phyloP scores from a whole-genome alignment of 345 rosid species.

The Hirschfeldia incana region DNA sequence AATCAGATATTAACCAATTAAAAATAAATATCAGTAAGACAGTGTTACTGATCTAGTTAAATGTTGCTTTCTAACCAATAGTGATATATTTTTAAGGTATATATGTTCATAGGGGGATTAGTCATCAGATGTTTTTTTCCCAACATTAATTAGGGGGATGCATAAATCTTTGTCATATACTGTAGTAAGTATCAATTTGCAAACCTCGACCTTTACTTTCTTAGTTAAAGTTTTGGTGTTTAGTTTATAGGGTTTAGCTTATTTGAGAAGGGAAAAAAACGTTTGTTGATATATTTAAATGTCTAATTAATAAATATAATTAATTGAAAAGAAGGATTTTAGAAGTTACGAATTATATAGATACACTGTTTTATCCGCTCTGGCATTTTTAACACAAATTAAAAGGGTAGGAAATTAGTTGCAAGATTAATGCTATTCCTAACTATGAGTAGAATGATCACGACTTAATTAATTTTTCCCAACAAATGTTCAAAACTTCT shows the following conservation, averaged over 20 bases:
- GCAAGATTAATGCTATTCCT: not conserved
- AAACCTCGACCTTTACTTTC: not conserved
- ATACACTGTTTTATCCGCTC: not conserved
- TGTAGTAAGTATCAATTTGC: not conserved
- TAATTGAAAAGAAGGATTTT: not conserved
- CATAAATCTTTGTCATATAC: not conserved
- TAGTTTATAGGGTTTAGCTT: not conserved
- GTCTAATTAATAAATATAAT: not conserved
- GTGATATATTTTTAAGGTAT: conserved; percentile 3
- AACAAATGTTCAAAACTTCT: conserved; percentile 14
- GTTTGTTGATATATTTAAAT: not conserved
- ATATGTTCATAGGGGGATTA: conserved; percentile 9
- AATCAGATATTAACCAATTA: not conserved
- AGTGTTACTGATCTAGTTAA: not conserved
- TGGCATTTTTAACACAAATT: not conserved
- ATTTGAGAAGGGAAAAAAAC: not conserved
- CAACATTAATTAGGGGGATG: conserved; percentile 17
- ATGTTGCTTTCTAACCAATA: not conserved
- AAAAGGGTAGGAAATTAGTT: not conserved
- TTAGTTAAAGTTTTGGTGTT: not conserved
- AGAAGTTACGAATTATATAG: not conserved
- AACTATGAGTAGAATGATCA: not conserved
- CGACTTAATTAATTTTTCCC: not conserved
- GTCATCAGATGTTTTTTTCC: conserved; percentile 4
- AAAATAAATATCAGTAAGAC: not conserved